Base-by-base conservation (phyloP, 192 early-diverging fungal species). In the Cladochytrium replicatum region DNA sequence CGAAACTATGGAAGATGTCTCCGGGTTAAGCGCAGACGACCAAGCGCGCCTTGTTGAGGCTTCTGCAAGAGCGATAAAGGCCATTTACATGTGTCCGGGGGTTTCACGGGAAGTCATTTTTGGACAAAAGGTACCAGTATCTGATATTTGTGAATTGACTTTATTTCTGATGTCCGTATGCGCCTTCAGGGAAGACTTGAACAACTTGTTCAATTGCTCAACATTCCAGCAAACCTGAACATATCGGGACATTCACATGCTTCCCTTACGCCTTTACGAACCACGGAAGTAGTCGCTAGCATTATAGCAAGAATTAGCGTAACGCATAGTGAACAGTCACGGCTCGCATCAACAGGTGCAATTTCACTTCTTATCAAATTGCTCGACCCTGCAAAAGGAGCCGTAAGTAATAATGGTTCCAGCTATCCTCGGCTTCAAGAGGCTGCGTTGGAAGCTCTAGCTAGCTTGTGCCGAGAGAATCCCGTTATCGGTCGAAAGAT, bases 361-460 rank as follows among this genome's bases (percentile, higher is more conserved):
- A 66, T 86, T 26, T 66, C 71, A 24, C 51, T 75, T 3, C 58
- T 87, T 22, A 55, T 80, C 41, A 66, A 60, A 5, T 49, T 84
- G 28, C 58, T 88, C 4, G 61, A 65, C 41, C 67, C 66, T 15
- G n/a, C n/a, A n/a, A n/a, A n/a, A n/a, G n/a, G n/a, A n/a, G n/a
- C n/a, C n/a, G n/a, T n/a, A n/a, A n/a, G n/a, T n/a, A n/a, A n/a
- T n/a, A 66, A 66, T 6, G 75, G 61, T 55, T 53, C 62, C 26
- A 19, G 28, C 15, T 69, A 50, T 41, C 52, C 71, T 3, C 85
- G 81, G 58, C 68, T 83, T 6, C 86, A 89, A 52, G 84, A 89
- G 60, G 78, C 85, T 3, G 80, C 81, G 3, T 64, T 89, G 40
- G 86, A 87, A 45, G 85, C 85, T 0, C 52, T 89, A 15, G 71